phyloP scores from a whole-genome alignment of 1,139 yeast genomes.

The Saccharomyces hybrid region DNA sequence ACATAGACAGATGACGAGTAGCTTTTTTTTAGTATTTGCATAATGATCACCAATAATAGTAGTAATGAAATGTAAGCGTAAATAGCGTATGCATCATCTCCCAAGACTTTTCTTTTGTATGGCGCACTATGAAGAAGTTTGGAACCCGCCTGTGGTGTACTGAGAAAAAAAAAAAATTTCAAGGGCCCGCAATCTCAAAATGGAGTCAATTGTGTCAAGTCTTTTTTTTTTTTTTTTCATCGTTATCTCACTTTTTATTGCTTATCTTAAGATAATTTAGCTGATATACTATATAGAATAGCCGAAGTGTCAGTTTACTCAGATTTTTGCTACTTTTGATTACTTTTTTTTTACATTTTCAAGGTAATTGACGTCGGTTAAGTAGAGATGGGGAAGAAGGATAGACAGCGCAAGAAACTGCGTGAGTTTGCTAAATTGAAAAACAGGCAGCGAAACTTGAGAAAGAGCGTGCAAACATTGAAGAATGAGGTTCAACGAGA shows the following conservation, averaged over 20 bases:
- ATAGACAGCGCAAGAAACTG: constrained; percentile 15
- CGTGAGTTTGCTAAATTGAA: constrained; percentile 12
- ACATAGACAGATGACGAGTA: not conserved
- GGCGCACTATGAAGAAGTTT: not conserved
- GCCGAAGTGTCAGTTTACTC: not conserved
- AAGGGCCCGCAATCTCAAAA: not conserved
- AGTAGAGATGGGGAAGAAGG: constrained; percentile 12
- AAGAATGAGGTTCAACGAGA: not conserved
- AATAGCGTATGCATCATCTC: not conserved
- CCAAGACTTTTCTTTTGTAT: not conserved
- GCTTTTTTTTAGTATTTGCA: not conserved
- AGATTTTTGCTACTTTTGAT: not conserved
- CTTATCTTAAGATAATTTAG: not conserved
- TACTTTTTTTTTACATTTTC: not conserved
- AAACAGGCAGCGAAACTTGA: constrained; percentile 2
- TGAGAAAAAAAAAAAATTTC: not conserved
- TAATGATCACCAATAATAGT: not conserved
- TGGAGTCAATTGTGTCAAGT: constrained; percentile 1
- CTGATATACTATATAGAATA: not conserved
- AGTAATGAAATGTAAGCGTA: not conserved
- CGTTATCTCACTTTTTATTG: not conserved
- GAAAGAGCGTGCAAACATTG: not conserved
- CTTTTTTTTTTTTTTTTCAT: not conserved
- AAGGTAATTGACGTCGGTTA: not conserved
- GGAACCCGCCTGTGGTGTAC: not conserved